phyloP scores from a whole-genome alignment of 1,284 basidiomycete species.

The Leccinum pachyderme region DNA sequence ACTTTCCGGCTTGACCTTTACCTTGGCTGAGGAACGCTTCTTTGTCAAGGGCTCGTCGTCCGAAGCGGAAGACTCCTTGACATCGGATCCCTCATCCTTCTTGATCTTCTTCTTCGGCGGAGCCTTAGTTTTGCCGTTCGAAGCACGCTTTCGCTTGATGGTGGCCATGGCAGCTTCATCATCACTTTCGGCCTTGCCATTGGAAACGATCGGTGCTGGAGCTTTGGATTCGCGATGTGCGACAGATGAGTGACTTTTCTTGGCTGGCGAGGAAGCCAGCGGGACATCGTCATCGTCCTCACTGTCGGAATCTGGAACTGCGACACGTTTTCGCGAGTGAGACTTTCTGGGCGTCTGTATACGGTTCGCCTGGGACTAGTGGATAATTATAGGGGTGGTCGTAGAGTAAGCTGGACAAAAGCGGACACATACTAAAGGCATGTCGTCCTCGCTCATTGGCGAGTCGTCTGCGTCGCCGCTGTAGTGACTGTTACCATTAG shows the following conservation, averaged over 20 bases:
- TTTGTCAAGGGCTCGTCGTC: constrained; percentile 45
- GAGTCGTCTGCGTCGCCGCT: constrained; percentile 43
- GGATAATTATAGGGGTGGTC: constrained; percentile 21
- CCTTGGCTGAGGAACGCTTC: constrained; percentile 48
- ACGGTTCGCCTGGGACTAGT: constrained; percentile 43
- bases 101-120: constrained; percentile 69
- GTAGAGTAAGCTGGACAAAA: background rate
- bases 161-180: constrained; percentile 35
- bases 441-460: constrained; percentile 63
- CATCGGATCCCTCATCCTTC: constrained; percentile 48
- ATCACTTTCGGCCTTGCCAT: constrained; percentile 41
- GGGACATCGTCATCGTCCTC: constrained; percentile 77
- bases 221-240: constrained; percentile 38
- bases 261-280: constrained; percentile 67
- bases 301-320: constrained; percentile 51
- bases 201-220: constrained; percentile 35
- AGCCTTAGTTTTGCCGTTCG: constrained; percentile 43
- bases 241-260: constrained; percentile 43
- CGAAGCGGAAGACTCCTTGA: constrained; percentile 33
- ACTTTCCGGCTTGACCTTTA: constrained; percentile 54
- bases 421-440: constrained; percentile 59
- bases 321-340: constrained; percentile 60
- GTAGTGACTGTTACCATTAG: constrained; percentile 45
- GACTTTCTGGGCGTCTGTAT: constrained; percentile 45
- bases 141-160: constrained; percentile 38